phyloP scores from a whole-genome alignment of 169 alveolate species.

The Blepharisma undulans region DNA sequence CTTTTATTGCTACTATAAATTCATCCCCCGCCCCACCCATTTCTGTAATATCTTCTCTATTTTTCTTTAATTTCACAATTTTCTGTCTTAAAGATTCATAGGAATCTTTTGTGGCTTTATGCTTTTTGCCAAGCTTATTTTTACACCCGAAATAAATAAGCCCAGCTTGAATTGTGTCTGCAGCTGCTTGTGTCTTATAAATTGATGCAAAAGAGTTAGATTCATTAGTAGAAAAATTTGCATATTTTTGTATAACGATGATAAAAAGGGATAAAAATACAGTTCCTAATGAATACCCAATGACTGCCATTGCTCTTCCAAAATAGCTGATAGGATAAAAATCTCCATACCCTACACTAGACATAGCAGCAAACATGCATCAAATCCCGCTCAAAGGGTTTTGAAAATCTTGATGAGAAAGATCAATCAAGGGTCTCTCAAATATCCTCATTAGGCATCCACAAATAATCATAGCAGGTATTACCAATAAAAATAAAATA shows the following conservation, averaged over 20 bases:
- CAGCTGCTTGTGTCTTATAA: not conserved
- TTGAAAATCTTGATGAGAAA: not conserved
- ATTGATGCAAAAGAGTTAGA: slow-evolving; percentile 8
- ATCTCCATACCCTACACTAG: slow-evolving; percentile 39
- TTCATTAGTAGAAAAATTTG: not conserved
- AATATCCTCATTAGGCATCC: not conserved
- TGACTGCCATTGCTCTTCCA: slow-evolving; percentile 47
- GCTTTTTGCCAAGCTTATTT: not conserved
- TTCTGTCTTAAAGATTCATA: not conserved
- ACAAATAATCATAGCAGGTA: slow-evolving; percentile 8
- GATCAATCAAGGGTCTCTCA: not conserved
- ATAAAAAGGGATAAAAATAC: slow-evolving; percentile 1
- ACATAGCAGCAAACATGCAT: slow-evolving; percentile 13
- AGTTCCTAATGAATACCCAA: slow-evolving; percentile 48
- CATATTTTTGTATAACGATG: not conserved
- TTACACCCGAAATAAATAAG: not conserved
- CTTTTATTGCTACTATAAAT: not conserved
- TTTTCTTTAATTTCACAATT: not conserved
- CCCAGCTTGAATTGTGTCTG: slow-evolving; percentile 9
- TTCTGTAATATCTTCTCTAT: not conserved
- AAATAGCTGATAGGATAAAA: slow-evolving; percentile 26
- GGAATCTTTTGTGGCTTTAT: not conserved
- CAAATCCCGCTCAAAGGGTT: slow-evolving; percentile 17
- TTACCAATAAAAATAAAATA: not conserved
- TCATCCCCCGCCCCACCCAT: not conserved